These are phyloP conservation scores for Syncephalastrum racemosum DNA, from an alignment of 371 early-diverging fungal genomes.

Conservation along the genomic window DNA sequence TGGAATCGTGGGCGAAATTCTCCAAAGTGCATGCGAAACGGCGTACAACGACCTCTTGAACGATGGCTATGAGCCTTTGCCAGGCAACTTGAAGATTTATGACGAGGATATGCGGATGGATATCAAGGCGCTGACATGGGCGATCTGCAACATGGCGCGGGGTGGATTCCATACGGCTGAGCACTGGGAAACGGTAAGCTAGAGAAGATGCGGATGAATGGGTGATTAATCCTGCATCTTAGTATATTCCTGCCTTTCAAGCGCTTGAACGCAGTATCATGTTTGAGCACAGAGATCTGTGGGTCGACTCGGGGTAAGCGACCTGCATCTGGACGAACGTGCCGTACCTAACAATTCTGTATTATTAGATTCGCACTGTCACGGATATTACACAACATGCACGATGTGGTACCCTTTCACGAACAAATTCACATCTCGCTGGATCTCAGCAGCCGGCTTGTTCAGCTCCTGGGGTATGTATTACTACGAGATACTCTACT, in stretches of 20 bases:
- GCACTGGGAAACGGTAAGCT: slow-evolving; percentile 29
- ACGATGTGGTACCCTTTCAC: slow-evolving; percentile 40
- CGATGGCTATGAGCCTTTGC: background rate
- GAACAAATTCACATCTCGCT: slow-evolving; percentile 15
- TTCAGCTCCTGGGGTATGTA: slow-evolving; percentile 28
- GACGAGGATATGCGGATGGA: slow-evolving; percentile 27
- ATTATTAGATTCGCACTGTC: slow-evolving; percentile 55
- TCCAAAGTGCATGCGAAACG: slow-evolving; percentile 10
- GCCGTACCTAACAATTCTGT: background rate
- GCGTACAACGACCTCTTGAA: slow-evolving; percentile 1
- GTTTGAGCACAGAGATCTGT: slow-evolving; percentile 49
- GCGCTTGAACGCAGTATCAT: slow-evolving; percentile 43
- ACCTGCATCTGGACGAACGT: background rate
- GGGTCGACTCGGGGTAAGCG: slow-evolving; percentile 54
- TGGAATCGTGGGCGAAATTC: slow-evolving; percentile 10
- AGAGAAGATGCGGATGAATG: background rate
- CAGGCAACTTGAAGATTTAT: slow-evolving; percentile 14
- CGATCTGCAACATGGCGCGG: slow-evolving; percentile 47
- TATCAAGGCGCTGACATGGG: slow-evolving; percentile 41
- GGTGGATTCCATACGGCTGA: slow-evolving; percentile 44
- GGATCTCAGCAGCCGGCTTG: slow-evolving; percentile 24
- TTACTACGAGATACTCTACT: too few species aligned
- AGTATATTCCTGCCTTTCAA: slow-evolving; percentile 57
- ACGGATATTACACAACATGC: slow-evolving; percentile 58
- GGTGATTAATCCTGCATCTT: background rate